Base-by-base conservation (phyloP, 163 green algal species). In the Prototheca cutis region DNA sequence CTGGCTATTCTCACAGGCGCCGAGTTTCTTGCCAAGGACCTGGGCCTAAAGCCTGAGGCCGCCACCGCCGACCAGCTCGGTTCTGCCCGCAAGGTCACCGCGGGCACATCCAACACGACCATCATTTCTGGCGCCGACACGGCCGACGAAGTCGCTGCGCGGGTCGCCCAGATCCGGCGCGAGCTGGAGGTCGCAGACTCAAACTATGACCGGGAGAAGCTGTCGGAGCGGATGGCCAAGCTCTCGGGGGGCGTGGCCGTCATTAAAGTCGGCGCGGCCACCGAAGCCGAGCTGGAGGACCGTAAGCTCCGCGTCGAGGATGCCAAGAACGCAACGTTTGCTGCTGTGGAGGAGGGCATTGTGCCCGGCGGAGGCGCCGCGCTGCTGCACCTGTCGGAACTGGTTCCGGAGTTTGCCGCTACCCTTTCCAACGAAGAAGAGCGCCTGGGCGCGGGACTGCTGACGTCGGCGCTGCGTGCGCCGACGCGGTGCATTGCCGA, bases 291-390 rank as follows among this genome's bases (percentile, higher is more conserved):
- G 83, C 81, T 98, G 30, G 93, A 99, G 72, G 93, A 98, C 80
- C 71, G 84, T 48, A 98, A 99, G 85, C 83, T 98, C 70, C 86
- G 93, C 65, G 93, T 99, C 57, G 93, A 99, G 81, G 93, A 99
- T 68, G 93, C 93, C 47, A 97, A 98, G 81, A 99, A 99, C 70
- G 90, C 87, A 18, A 96, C 90, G 7, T 96, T 96, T 69, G 90
- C 90, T 7, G 88, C 86, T 2, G 80, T 96, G 45, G 89, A 96
- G 76, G 88, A 96, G 81, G 90, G 90, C 77, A 94, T 97, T 47
- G 88, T 97, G 40, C 90, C 75, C 40, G 79, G 86, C 23, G 88
- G 88, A 23, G 88, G 88, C 49, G 84, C 88, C 19, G 88, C 86
- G n/a, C 82, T 96, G 70, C 82, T 95, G 63, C 93, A 98, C 80